phyloP scores from a whole-genome alignment of 164 flowering plant species.

The Euptelea pleiosperma region DNA sequence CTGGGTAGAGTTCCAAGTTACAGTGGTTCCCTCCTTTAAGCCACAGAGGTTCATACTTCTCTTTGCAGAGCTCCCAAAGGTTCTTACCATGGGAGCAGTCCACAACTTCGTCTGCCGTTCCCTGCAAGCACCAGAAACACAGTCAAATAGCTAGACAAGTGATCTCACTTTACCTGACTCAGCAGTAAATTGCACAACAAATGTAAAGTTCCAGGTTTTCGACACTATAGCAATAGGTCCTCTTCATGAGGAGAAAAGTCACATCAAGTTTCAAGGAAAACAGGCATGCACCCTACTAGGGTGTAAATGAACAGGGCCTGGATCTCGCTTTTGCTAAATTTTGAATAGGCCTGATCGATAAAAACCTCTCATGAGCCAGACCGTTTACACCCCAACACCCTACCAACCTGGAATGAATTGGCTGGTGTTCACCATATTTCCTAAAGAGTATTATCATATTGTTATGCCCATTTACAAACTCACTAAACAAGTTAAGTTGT shows the following conservation, averaged over 20 bases:
- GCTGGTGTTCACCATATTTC: background rate
- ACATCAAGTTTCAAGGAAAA: background rate
- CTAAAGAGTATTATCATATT: background rate
- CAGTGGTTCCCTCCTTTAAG: slow-evolving; percentile 36
- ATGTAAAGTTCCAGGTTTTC: too few relatives aligned
- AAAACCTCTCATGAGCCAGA: too few relatives aligned
- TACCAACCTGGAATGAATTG: too few relatives aligned
- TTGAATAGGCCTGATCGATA: too few relatives aligned
- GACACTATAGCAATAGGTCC: background rate
- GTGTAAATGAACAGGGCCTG: too few relatives aligned
- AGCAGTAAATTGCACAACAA: background rate
- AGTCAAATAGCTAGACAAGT: background rate
- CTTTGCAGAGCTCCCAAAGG: slow-evolving; percentile 68
- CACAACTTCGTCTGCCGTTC: slow-evolving; percentile 71
- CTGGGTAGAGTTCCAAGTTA: slow-evolving; percentile 59
- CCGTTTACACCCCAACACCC: too few relatives aligned
- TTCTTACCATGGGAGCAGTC: slow-evolving; percentile 69
- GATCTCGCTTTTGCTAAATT: too few relatives aligned
- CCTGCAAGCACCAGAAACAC: slow-evolving; percentile 32
- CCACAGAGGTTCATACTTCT: slow-evolving; percentile 77
- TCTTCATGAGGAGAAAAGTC: background rate
- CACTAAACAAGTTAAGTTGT: background rate
- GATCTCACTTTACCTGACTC: background rate
- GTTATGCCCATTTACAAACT: background rate
- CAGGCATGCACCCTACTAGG: too few relatives aligned